phyloP scores from a whole-genome alignment of 257 asterid genomes.

The Solanum gandarillasii region DNA sequence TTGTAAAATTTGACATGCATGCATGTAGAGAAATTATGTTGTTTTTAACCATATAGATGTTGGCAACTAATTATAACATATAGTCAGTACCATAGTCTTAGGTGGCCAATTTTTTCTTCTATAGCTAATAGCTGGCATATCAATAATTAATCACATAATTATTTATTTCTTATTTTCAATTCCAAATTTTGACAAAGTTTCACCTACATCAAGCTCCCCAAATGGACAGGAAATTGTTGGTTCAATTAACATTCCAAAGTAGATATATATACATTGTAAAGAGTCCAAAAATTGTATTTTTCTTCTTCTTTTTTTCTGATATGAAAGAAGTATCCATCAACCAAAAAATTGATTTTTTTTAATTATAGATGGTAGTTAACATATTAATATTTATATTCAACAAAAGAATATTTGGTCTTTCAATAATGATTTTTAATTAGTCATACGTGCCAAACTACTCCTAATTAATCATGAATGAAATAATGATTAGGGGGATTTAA shows the following conservation, averaged over 20 bases:
- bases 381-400: not conserved
- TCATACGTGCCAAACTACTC: not conserved
- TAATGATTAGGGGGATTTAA: not conserved
- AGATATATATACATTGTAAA: not conserved
- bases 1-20: not conserved
- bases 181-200: not conserved
- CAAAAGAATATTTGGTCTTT: not conserved
- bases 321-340: not conserved
- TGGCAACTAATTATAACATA: not conserved
- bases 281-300: not conserved
- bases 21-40: not conserved
- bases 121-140: not conserved
- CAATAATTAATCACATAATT: not conserved
- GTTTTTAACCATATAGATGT: not conserved
- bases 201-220: not conserved
- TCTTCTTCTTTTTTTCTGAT: not conserved
- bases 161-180: not conserved
- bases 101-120: not conserved
- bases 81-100: not conserved
- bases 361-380: not conserved
- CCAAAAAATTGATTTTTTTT: not conserved
- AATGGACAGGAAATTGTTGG: not conserved
- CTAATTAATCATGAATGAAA: not conserved
- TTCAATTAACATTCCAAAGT: not conserved
- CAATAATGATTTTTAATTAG: not conserved